Conservation (phyloP, 345 rosid species). For the Lepidium africanum region DNA sequence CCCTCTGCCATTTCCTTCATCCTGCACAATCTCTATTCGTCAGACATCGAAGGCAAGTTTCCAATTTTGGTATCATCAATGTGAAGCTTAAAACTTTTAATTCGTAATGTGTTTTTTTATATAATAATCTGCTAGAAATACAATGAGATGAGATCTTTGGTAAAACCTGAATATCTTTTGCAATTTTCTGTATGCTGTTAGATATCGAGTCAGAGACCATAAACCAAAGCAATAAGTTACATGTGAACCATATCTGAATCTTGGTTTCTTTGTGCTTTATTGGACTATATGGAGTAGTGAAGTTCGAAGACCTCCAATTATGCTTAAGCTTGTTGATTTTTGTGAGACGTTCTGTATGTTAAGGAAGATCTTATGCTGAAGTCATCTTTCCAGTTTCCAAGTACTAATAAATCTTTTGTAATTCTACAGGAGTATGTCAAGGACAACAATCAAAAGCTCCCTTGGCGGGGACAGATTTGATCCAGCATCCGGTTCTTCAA, state of each 20-base stretch:
- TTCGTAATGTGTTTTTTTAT: background rate
- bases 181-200: background rate
- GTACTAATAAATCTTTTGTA: conserved; percentile 4
- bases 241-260: background rate
- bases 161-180: background rate
- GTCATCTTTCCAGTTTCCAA: background rate
- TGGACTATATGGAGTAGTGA: background rate
- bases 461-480: conserved; percentile 44
- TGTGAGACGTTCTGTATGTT: background rate
- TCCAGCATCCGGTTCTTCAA: conserved; percentile 40
- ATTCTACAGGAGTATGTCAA: conserved; percentile 44
- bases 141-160: background rate
- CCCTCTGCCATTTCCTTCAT: conserved; percentile 23
- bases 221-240: background rate
- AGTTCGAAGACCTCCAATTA: background rate
- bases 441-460: conserved; percentile 45
- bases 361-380: background rate
- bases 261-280: background rate
- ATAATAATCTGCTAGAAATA: background rate
- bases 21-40: conserved; percentile 27
- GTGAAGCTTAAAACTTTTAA: background rate
- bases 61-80: background rate
- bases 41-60: conserved; percentile 35
- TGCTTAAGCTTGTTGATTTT: background rate
- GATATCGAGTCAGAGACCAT: background rate